phyloP scores from a whole-genome alignment of 257 asterid genomes.

The Solanum pinnatisectum region DNA sequence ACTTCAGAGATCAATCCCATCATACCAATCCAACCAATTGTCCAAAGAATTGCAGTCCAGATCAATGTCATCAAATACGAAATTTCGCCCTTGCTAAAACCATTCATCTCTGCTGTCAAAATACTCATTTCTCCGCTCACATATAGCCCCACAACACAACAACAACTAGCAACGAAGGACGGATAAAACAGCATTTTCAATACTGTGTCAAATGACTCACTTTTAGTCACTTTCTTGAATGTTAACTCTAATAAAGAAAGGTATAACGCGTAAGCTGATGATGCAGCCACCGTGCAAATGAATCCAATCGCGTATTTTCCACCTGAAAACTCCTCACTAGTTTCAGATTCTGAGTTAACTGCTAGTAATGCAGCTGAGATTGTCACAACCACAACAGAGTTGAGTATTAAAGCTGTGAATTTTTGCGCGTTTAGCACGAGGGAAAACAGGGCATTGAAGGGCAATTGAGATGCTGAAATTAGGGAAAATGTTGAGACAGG shows the following conservation, averaged over 20 bases:
- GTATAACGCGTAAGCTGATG: conserved; percentile 14
- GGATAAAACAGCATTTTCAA: conserved; percentile 13
- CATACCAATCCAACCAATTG: conserved; percentile 19
- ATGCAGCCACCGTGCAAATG: conserved; percentile 19
- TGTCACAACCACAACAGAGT: conserved; percentile 24
- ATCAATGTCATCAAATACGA: conserved; percentile 25
- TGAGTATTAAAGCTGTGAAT: conserved; percentile 23
- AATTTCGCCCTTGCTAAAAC: conserved; percentile 8
- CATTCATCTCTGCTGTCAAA: conserved; percentile 10
- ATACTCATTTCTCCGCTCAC: conserved; percentile 24
- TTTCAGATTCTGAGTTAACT: conserved; percentile 16
- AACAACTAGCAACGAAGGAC: conserved; percentile 13
- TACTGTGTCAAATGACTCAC: conserved; percentile 15
- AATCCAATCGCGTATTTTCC: conserved; percentile 18
- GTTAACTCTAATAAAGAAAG: conserved; percentile 14
- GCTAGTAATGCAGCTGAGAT: conserved; percentile 30
- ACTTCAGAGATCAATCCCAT: conserved; percentile 30
- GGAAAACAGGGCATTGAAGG: conserved; percentile 26
- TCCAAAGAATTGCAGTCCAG: conserved; percentile 30
- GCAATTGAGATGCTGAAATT: conserved; percentile 27
- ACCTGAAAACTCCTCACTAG: background rate
- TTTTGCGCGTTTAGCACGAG: conserved; percentile 23
- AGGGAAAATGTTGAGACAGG: conserved; percentile 37
- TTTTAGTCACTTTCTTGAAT: conserved; percentile 16
- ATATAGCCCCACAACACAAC: conserved; percentile 23